These are phyloP conservation scores for Boehmeria nivea DNA, from an alignment of 306 rosid genomes.

Conservation along the genomic window DNA sequence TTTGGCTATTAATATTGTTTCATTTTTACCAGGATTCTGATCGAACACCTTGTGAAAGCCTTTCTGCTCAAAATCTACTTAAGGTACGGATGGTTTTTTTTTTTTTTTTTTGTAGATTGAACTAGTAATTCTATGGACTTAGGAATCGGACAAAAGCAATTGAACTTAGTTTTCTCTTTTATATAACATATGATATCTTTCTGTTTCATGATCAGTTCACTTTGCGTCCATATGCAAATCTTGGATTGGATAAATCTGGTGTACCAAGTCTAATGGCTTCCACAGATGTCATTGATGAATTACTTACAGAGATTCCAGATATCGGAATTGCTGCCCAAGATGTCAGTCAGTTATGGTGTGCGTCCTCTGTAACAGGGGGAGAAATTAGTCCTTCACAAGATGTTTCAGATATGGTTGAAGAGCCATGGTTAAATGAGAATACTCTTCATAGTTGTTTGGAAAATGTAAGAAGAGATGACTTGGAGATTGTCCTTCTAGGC, in stretches of 20 bases:
- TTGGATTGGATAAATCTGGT: slow-evolving; percentile 75
- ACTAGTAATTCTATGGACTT: background rate
- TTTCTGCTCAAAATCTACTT: slow-evolving; percentile 74
- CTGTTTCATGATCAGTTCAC: slow-evolving; percentile 52
- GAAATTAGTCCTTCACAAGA: slow-evolving; percentile 35
- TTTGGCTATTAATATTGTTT: slow-evolving; percentile 16
- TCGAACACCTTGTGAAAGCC: slow-evolving; percentile 39
- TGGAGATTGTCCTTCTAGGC: slow-evolving; percentile 95
- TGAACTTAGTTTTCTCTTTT: background rate
- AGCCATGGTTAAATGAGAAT: slow-evolving; percentile 66
- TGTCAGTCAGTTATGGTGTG: slow-evolving; percentile 55
- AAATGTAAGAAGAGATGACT: slow-evolving; percentile 73
- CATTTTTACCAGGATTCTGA: slow-evolving; percentile 48
- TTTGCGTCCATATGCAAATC: slow-evolving; percentile 69
- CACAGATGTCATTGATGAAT: slow-evolving; percentile 51
- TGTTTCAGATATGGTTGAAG: slow-evolving; percentile 51
- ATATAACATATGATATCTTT: background rate
- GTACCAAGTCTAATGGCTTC: slow-evolving; percentile 46
- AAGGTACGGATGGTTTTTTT: slow-evolving; percentile 56
- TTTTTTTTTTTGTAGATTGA: slow-evolving; percentile 6
- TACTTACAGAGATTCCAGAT: slow-evolving; percentile 76
- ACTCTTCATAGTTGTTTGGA: slow-evolving; percentile 69
- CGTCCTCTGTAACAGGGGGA: slow-evolving; percentile 33
- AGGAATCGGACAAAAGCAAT: background rate
- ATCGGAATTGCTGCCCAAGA: slow-evolving; percentile 60